Base-by-base conservation (phyloP, 257 asterid genomes). In the Jacaranda copaia region DNA sequence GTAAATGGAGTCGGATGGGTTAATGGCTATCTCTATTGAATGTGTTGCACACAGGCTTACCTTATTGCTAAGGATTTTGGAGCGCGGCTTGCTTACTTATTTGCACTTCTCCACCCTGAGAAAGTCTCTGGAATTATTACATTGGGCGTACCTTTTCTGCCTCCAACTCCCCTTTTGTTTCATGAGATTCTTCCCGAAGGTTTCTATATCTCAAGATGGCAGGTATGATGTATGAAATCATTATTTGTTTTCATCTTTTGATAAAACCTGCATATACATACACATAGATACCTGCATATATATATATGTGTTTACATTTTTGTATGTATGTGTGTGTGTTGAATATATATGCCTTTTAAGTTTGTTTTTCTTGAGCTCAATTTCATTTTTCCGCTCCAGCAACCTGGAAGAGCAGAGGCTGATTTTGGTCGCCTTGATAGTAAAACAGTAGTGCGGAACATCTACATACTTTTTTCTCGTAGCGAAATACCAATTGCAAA, bases 141-240 rank as follows among this genome's bases (percentile, higher is more conserved):
- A 18, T 14, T 91, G 38, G 94, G 97, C 0, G 19, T 82, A 16
- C 93, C 97, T 32, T 84, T 42, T 69, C 9, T 77, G 36, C 95
- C 91, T 68, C 87, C 82, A 11, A 19, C 56, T 6, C 85, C 83
- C 45, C 32, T 36, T 5, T 5, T 32, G 6, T 75, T 81, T 32
- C 38, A 8, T 6, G 65, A 68, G 4, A 48, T n/a, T 42, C 85
- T 89, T 42, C 91, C 91, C 0, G 90, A 83, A 86, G 93, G 97
- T 19, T 81, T 82, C 77, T 91, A 91, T 79, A 70, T 86, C 39
- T 64, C 90, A 19, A 89, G 97, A 82, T 91, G 96, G 96, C 79
- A 80, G 92, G 96, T 87, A 74, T 5, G n/a, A 10, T 43, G 19
- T 53, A 53, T 53, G n/a, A 25, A n/a, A 53, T 53, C 46, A 42